Evolutionary conservation across 345 rosid genomes (phyloP).

Genomic region (Anastatica hierochuntica): DNA sequence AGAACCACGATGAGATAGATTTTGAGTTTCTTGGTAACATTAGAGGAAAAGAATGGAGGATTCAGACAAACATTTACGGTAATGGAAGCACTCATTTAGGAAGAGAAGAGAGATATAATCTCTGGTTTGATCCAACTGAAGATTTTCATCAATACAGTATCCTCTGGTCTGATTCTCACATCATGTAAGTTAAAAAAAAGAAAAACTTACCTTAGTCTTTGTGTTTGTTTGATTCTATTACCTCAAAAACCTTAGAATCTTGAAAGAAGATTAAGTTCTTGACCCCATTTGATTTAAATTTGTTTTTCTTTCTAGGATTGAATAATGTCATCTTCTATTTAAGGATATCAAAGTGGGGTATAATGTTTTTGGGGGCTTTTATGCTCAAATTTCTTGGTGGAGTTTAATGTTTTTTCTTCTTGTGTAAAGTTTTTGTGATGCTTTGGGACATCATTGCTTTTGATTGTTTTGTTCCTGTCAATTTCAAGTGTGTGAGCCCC

Average conservation of each 20-base stretch:
- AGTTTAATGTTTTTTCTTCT: constrained; percentile 4
- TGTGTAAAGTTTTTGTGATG: constrained; percentile 22
- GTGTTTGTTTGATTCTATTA: not conserved
- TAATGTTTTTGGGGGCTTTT: constrained; percentile 9
- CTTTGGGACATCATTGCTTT: constrained; percentile 24
- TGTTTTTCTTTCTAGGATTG: not conserved
- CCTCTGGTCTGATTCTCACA: constrained; percentile 87
- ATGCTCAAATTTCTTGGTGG: constrained; percentile 9
- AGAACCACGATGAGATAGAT: constrained; percentile 96
- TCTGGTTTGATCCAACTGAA: constrained; percentile 97
- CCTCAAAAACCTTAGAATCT: not conserved
- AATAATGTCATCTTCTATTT: constrained; percentile 14
- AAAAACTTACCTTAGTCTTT: not conserved
- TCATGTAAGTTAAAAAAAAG: constrained; percentile 49
- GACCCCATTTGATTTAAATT: constrained; percentile 14
- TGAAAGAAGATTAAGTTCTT: constrained; percentile 6
- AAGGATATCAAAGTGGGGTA: constrained; percentile 22
- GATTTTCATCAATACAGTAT: constrained; percentile 87
- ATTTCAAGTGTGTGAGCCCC: constrained; percentile 14
- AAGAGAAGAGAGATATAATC: constrained; percentile 89
- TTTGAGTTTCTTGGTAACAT: constrained; percentile 97
- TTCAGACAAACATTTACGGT: constrained; percentile 92
- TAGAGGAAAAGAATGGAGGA: constrained; percentile 97
- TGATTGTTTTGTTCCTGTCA: constrained; percentile 20
- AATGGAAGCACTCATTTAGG: constrained; percentile 86